Percentiles rank a stretch among this genome's conserved stretches.
Conservation (phyloP, 2,329 filamentous ascomycete species). For the Microcera coccophila region DNA sequence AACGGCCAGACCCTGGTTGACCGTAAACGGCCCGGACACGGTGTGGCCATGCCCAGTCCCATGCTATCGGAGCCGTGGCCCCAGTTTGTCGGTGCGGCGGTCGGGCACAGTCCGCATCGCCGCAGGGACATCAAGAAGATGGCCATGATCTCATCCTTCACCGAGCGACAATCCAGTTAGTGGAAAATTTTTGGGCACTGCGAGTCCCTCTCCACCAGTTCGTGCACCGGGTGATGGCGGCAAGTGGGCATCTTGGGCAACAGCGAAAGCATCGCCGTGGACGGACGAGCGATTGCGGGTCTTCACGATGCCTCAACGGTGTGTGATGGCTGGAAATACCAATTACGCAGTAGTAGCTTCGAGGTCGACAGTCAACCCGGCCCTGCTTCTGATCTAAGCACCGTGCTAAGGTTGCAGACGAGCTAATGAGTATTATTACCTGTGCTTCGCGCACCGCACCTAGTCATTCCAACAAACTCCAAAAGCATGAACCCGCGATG, state of each 20-base stretch:
- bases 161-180: not conserved
- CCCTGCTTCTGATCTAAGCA: not conserved
- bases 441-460: not conserved
- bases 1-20: not conserved
- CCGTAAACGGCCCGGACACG: not conserved
- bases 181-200: not conserved
- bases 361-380: not conserved
- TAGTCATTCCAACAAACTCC: not conserved
- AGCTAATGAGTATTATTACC: not conserved
- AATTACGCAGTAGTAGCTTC: not conserved
- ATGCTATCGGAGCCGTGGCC: not conserved
- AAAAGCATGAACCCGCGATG: too few species aligned
- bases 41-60: not conserved
- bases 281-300: not conserved
- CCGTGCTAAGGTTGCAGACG: too few species aligned
- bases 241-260: not conserved
- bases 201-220: not conserved
- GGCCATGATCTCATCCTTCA: not conserved
- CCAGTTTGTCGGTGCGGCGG: too few species aligned
- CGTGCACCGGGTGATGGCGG: not conserved
- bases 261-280: not conserved
- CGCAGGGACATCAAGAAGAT: not conserved
- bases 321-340: not conserved
- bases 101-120: not conserved
- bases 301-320: not conserved